Percentiles rank a stretch among this genome's conserved stretches.
phyloP scores from a whole-genome alignment of 345 rosid genomes.

The Corchorus capsularis region DNA sequence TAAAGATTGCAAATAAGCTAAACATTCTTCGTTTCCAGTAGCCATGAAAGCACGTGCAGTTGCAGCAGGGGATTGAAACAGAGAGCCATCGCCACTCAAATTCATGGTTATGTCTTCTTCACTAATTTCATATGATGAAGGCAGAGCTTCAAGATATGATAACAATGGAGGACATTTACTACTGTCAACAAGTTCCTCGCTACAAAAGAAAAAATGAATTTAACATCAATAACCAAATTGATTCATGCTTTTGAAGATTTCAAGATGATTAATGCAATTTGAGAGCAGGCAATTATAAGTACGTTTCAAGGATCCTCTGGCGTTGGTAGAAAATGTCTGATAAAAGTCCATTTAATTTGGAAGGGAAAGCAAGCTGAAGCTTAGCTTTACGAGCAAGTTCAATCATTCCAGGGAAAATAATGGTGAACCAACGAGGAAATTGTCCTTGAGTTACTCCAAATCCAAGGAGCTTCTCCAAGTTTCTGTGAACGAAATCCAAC shows the following conservation, averaged over 20 bases:
- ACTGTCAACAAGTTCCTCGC: constrained; percentile 42
- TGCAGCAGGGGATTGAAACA: constrained; percentile 69
- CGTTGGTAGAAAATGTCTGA: constrained; percentile 32
- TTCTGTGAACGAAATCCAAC: constrained; percentile 37
- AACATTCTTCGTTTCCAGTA: constrained; percentile 43
- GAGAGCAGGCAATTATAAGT: neutral
- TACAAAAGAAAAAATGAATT: constrained; percentile 8
- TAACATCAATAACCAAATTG: too few relatives aligned
- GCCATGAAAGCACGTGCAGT: constrained; percentile 64
- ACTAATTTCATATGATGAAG: constrained; percentile 18
- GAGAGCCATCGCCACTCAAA: constrained; percentile 45
- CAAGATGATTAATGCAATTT: neutral
- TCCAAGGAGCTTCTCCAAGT: constrained; percentile 35
- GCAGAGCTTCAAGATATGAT: constrained; percentile 52
- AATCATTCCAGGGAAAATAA: constrained; percentile 48
- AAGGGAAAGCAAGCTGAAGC: constrained; percentile 37
- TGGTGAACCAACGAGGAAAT: constrained; percentile 59
- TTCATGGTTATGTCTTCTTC: constrained; percentile 30
- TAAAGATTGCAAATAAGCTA: constrained; percentile 48
- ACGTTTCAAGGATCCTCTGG: constrained; percentile 47
- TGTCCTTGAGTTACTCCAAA: constrained; percentile 24
- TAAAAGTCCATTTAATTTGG: constrained; percentile 5
- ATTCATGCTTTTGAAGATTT: neutral
- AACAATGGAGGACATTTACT: constrained; percentile 33
- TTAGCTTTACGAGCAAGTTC: constrained; percentile 45